Conservation (phyloP, 228 moss, liverwort and hornwort species). For the Sphagnum magellanicum region DNA sequence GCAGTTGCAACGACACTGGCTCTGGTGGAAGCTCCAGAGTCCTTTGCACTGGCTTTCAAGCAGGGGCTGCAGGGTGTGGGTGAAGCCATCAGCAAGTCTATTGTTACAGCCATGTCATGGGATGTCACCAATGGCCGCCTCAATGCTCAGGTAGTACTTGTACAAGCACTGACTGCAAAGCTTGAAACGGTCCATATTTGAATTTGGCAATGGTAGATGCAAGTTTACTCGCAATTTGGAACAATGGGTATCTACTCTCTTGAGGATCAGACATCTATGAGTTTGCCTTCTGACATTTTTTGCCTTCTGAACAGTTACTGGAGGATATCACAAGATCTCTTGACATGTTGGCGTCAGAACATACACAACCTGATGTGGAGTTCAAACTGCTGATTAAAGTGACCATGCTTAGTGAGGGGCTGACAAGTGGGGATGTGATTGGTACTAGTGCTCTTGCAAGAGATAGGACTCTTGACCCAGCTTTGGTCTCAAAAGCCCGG, state of each 20-base stretch:
- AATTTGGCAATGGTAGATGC: background rate
- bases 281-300: too few species aligned
- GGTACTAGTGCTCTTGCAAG: constrained; percentile 33
- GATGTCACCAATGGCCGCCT: constrained; percentile 86
- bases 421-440: constrained; percentile 29
- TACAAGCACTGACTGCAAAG: constrained; percentile 11
- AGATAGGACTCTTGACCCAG: constrained; percentile 54
- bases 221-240: too few species aligned
- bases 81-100: constrained; percentile 70
- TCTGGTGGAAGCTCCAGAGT: constrained; percentile 87
- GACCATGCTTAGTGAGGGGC: constrained; percentile 84
- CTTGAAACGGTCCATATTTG: background rate
- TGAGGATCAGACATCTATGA: too few species aligned
- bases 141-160: constrained; percentile 42
- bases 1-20: constrained; percentile 75
- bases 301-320: constrained; percentile 56
- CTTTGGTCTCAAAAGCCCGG: constrained; percentile 62
- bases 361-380: constrained; percentile 71
- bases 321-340: constrained; percentile 70
- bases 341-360: constrained; percentile 59
- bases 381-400: constrained; percentile 74
- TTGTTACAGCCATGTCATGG: constrained; percentile 84
- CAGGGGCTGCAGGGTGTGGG: constrained; percentile 89
- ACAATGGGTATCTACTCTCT: too few species aligned
- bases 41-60: constrained; percentile 86